Evolutionary conservation across 805 yeast species (phyloP).

Genomic region (Zygoascus ofunaensis): DNA sequence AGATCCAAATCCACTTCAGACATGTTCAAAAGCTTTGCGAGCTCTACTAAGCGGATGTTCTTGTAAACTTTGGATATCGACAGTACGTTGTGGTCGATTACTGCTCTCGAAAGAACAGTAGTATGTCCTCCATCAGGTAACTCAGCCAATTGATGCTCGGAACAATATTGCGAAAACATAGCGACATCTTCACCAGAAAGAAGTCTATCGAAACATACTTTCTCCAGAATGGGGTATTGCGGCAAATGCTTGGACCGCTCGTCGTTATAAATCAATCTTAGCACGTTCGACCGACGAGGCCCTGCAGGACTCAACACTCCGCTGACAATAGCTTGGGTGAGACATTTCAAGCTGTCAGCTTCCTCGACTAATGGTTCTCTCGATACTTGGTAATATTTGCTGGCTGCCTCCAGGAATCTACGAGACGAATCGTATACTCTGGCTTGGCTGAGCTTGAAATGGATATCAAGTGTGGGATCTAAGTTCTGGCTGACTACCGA

Average conservation of each 20-base stretch:
- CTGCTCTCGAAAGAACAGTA: conserved; percentile 24
- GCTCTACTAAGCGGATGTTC: conserved; percentile 20
- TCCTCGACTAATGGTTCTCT: conserved; percentile 18
- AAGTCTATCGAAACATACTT: conserved; percentile 21
- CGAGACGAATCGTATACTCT: conserved; percentile 24
- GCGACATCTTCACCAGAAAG: conserved; percentile 20
- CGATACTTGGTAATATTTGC: conserved; percentile 24
- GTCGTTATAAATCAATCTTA: conserved; percentile 22
- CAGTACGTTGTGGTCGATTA: conserved; percentile 28
- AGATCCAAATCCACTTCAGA: conserved; percentile 8
- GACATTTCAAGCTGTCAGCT: conserved; percentile 19
- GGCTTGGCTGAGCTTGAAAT: conserved; percentile 26
- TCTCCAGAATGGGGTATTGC: conserved; percentile 19
- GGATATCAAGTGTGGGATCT: conserved; percentile 13
- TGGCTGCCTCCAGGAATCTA: conserved; percentile 24
- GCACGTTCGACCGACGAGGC: conserved; percentile 22
- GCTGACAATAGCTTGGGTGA: conserved; percentile 23
- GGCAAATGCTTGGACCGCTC: conserved; percentile 17
- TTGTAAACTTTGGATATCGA: conserved; percentile 26
- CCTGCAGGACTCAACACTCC: conserved; percentile 28
- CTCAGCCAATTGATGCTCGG: conserved; percentile 16
- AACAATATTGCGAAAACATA: conserved; percentile 14
- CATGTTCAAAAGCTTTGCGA: conserved; percentile 22
- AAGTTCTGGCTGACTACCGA: conserved; percentile 7
- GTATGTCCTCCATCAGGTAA: conserved; percentile 16